Conservation (phyloP, 306 rosid species). For the Trifolium dubium region DNA sequence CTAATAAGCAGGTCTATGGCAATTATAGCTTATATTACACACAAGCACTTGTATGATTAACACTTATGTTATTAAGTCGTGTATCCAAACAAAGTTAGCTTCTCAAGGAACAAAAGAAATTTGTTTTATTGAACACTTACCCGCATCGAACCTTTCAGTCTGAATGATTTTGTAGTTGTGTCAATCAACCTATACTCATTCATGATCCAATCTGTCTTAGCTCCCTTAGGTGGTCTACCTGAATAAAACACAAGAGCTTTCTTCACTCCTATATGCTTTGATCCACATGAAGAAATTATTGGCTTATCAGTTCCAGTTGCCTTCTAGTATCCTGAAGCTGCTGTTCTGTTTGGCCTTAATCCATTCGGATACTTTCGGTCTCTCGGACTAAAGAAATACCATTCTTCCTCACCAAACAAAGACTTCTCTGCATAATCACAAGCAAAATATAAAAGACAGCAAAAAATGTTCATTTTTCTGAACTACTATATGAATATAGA, state of each 20-base stretch:
- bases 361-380: conserved; percentile 73
- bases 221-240: conserved; percentile 62
- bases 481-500: conserved; percentile 35
- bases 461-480: conserved; percentile 1
- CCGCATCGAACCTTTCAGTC: conserved; percentile 67
- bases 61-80: not conserved
- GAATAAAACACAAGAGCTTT: conserved; percentile 69
- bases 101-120: not conserved
- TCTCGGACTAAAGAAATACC: conserved; percentile 80
- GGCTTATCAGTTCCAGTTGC: conserved; percentile 76
- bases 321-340: conserved; percentile 77
- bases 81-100: not conserved
- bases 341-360: conserved; percentile 71
- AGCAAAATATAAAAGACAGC: not conserved
- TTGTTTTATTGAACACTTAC: conserved; percentile 45
- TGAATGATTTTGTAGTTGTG: conserved; percentile 43
- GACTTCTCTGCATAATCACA: conserved; percentile 62
- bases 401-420: conserved; percentile 72
- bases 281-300: conserved; percentile 57
- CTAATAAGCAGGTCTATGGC: no score
- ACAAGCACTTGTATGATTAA: not conserved
- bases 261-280: conserved; percentile 64
- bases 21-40: no score
- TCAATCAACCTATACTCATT: conserved; percentile 63
- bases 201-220: conserved; percentile 76